phyloP scores from a whole-genome alignment of 2,329 filamentous ascomycete species.

The Xylariales sp. region DNA sequence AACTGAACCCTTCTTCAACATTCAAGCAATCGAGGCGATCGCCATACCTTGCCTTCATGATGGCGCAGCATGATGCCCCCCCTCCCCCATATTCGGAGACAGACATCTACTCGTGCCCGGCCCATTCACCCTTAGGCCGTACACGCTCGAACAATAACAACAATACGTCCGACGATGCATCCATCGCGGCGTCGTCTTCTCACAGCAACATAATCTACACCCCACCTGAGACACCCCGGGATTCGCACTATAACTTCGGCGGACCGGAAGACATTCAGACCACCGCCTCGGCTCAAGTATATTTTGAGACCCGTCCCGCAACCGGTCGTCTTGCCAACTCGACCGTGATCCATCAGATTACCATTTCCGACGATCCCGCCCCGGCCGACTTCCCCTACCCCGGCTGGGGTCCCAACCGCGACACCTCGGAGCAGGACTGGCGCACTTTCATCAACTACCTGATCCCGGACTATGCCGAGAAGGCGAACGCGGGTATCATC shows the following conservation, averaged over 20 bases:
- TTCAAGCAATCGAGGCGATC: too few species aligned
- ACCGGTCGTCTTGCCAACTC: slow-evolving; percentile 10
- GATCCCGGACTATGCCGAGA: slow-evolving; percentile 41
- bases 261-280: slow-evolving; percentile 23
- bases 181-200: slow-evolving; percentile 36
- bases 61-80: slow-evolving; percentile 38
- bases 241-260: slow-evolving; percentile 24
- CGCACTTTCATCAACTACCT: slow-evolving; percentile 54
- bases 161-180: slow-evolving; percentile 29
- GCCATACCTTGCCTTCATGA: too few species aligned
- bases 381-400: slow-evolving; percentile 42
- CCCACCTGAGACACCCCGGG: slow-evolving; percentile 44
- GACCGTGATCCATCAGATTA: slow-evolving; percentile 28
- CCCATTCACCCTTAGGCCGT: slow-evolving; percentile 22
- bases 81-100: slow-evolving; percentile 56
- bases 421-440: slow-evolving; percentile 51
- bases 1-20: too few species aligned
- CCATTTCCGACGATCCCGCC: slow-evolving; percentile 29
- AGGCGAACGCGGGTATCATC: slow-evolving; percentile 41
- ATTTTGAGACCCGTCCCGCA: slow-evolving; percentile 42
- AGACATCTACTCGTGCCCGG: slow-evolving; percentile 46
- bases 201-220: slow-evolving; percentile 45
- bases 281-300: slow-evolving; percentile 33
- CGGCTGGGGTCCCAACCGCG: slow-evolving; percentile 32
- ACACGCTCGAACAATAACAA: slow-evolving; percentile 16